Base-by-base conservation (phyloP, 2,329 filamentous ascomycete species). In the Thermothelomyces thermophilus region DNA sequence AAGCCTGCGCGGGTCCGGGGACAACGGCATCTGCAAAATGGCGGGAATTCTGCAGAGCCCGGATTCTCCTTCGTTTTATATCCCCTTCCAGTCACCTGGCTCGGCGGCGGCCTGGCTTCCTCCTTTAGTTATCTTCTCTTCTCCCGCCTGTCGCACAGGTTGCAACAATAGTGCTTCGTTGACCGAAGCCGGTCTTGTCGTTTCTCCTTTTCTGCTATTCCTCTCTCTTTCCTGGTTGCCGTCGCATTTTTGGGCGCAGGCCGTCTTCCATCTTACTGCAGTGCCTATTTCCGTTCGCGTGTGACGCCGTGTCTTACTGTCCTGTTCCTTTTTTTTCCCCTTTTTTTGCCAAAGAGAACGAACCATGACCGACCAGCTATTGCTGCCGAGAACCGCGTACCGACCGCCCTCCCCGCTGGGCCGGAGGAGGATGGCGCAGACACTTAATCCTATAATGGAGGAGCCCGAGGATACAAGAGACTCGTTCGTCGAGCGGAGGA, bases 391-490 rank as follows among this genome's bases (percentile, higher is more conserved):
- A 49, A 66, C 61, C 53, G 68, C 67, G 56, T 75, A 73, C 60
- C 68, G 67, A 62, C 67, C 73, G 62, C 69, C 68, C 56, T 73
- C 74, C 56, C 70, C 73, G 78, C 77, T 70, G 74, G 78, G 64
- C 66, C 77, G 76, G 71, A 74, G 74, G 68, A 68, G 67, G 58
- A 41, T 24, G 55, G 70, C 67, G 62, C 69, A 67, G 66, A 66
- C 63, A 56, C 78, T 82, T 80, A 82, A 82, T 80, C 78, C 79
- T 56, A 82, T 82, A 79, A 77, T 81, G 61, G 79, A 82, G 63
- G 78, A 79, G 51, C 55, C 56, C 34, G 60, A 60, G 33, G 52
- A 63, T 70, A 74, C 56, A 70, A 57, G 41, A 49, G 39, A 53
- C 40, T 36, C 48, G 50, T 55, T 39, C 39, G 61, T 62, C 24